Base-by-base conservation (phyloP, 345 rosid species). In the Nephelium lappaceum region DNA sequence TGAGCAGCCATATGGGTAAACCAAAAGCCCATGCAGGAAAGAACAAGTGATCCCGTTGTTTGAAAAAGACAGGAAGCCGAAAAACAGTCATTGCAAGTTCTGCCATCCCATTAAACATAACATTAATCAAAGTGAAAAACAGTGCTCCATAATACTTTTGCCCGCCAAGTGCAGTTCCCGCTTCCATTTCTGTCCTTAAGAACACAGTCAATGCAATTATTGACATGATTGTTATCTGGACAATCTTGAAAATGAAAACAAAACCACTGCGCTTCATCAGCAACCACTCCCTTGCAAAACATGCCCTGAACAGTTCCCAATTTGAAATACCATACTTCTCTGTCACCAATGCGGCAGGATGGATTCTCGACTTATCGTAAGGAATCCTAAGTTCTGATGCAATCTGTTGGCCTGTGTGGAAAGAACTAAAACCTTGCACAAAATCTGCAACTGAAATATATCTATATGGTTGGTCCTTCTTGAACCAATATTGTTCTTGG, bases 401-500 rank as follows among this genome's bases (percentile, higher is more conserved):
- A 67, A 93, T 80, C 66, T 75, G 84, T 36, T 84, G 84, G 11
- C 97, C 97, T 2, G 73, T 62, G 72, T 82, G 87, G 72, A 90
- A 93, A 69, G 95, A 88, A 3, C 72, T 69, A 83, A 80, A 93
- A 27, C 88, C 90, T 4, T 49, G 75, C 8, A 80, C 84, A 25
- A 93, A 93, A 11, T 90, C 87, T 43, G 80, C 53, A 9, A 81
- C 93, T 3, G 95, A 84, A 4, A 90, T 63, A 16, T 82, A 90
- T 41, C 69, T 81, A 79, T 88, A 91, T 74, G 89, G 87, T 72
- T 87, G 87, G 11, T 87, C 76, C 82, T 78, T 84, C 58, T 69
- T 85, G 78, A 64, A 87, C 97, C 95, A 93, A 23, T 91, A 93
- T 77, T 90, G 97, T 51, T 89, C 93, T 81, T 93, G 97, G 81